Evolutionary conservation across 768 basidiomycete species (phyloP).

Genomic region (Pleurotus giganteus): DNA sequence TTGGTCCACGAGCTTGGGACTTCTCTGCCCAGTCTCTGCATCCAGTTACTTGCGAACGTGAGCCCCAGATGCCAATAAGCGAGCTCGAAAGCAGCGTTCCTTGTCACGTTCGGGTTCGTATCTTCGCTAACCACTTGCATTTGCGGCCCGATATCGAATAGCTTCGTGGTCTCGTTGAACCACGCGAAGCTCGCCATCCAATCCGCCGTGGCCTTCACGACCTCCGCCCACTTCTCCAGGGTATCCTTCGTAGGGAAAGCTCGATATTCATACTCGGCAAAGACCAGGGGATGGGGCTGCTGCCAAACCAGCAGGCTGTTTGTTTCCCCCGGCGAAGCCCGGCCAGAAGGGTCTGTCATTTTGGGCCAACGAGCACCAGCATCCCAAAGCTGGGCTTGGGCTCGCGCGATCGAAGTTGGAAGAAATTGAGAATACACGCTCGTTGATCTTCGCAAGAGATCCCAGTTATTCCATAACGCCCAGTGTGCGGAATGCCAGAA

Average conservation of each 20-base stretch:
- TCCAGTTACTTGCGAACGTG: conserved; percentile 46
- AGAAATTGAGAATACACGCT: conserved; percentile 48
- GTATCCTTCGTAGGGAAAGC: conserved; percentile 36
- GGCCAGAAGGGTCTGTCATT: conserved; percentile 60
- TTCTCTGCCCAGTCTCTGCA: conserved; percentile 38
- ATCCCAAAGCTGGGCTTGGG: conserved; percentile 49
- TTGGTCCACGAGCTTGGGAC: conserved; percentile 40
- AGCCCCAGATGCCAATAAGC: conserved; percentile 58
- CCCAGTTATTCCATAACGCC: conserved; percentile 62
- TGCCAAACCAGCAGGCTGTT: conserved; percentile 66
- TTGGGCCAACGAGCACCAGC: conserved; percentile 63
- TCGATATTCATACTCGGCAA: conserved; percentile 58
- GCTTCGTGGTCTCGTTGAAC: conserved; percentile 42
- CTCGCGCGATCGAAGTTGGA: conserved; percentile 39
- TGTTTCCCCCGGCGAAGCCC: conserved; percentile 57
- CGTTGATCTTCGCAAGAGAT: conserved; percentile 45
- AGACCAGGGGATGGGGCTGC: conserved; percentile 57
- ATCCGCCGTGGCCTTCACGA: conserved; percentile 53
- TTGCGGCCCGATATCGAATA: conserved; percentile 59
- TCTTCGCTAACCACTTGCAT: conserved; percentile 58
- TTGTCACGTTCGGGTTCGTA: conserved; percentile 50
- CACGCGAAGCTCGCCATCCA: conserved; percentile 58
- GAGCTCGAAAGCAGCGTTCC: conserved; percentile 57
- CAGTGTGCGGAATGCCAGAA: conserved; percentile 62
- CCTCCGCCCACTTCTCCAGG: conserved; percentile 47